Percentiles rank a stretch among this genome's conserved stretches.
phyloP scores from a whole-genome alignment of 164 flowering plant species.

The Umbilicus rupestris region DNA sequence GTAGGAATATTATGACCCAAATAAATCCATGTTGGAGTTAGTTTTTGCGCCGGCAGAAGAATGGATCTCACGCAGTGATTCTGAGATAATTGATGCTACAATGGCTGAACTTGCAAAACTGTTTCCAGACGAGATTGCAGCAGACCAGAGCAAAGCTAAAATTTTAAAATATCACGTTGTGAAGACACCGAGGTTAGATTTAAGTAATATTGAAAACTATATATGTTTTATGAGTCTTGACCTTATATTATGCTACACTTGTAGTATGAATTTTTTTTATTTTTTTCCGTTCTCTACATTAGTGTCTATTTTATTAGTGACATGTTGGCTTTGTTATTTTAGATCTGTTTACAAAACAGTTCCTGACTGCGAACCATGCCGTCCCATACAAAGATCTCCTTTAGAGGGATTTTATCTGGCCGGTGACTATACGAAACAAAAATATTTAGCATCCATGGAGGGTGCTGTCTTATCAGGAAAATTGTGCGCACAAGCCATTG shows the following conservation, averaged over 20 bases:
- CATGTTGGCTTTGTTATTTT: not conserved
- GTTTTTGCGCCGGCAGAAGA: slow-evolving; percentile 99
- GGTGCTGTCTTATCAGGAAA: slow-evolving; percentile 98
- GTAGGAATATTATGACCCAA: slow-evolving; percentile 92
- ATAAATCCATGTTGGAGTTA: slow-evolving; percentile 86
- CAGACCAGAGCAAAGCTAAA: slow-evolving; percentile 96
- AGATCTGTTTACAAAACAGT: slow-evolving; percentile 95
- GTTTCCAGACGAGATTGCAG: slow-evolving; percentile 89
- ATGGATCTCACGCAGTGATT: slow-evolving; percentile 82
- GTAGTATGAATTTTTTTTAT: not conserved
- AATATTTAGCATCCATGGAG: slow-evolving; percentile 99
- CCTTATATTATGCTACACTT: not conserved
- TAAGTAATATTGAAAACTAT: too few species aligned
- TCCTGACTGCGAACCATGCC: slow-evolving; percentile 87
- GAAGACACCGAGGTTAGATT: slow-evolving; percentile 93
- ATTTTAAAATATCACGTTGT: slow-evolving; percentile 87
- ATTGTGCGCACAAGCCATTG: slow-evolving; percentile 89
- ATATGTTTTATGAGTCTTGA: not conserved
- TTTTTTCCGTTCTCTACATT: not conserved
- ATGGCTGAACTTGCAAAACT: slow-evolving; percentile 89
- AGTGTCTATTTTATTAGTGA: not conserved
- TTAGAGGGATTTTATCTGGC: slow-evolving; percentile 88
- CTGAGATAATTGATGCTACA: slow-evolving; percentile 90
- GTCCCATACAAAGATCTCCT: slow-evolving; percentile 90
- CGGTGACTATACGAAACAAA: slow-evolving; percentile 96